Evolutionary conservation across 192 early-diverging fungal species (phyloP).

Genomic region (Dispira parvispora): DNA sequence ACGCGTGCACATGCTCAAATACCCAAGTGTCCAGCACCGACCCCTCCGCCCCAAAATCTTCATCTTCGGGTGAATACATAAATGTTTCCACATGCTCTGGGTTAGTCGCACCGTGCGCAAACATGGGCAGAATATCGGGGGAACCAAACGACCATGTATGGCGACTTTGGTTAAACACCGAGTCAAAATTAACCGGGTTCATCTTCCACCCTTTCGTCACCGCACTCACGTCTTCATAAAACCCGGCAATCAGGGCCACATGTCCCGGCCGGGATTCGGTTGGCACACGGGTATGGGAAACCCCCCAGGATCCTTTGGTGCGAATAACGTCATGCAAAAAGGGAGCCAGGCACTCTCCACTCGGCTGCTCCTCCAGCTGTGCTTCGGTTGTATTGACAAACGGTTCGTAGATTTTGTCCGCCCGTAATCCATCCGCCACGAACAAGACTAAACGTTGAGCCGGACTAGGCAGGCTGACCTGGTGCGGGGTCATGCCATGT

Average conservation of each 20-base stretch:
- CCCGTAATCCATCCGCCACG: slow-evolving; percentile 85
- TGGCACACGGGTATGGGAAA: slow-evolving; percentile 84
- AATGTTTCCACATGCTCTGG: slow-evolving; percentile 61
- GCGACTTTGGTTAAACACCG: slow-evolving; percentile 80
- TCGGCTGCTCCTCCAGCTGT: background rate
- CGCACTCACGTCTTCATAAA: slow-evolving; percentile 96
- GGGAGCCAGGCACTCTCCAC: slow-evolving; percentile 23
- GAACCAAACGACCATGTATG: slow-evolving; percentile 98
- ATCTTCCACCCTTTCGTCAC: slow-evolving; percentile 96
- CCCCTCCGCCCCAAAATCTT: slow-evolving; percentile 82
- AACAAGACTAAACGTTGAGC: slow-evolving; percentile 77
- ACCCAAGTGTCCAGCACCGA: slow-evolving; percentile 81
- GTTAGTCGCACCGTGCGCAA: slow-evolving; percentile 78
- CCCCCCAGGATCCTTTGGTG: slow-evolving; percentile 55
- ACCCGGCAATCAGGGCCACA: slow-evolving; percentile 93
- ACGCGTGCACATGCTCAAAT: slow-evolving; percentile 58
- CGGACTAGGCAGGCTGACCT: slow-evolving; percentile 47
- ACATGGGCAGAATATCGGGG: slow-evolving; percentile 95
- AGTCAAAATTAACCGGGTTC: slow-evolving; percentile 95
- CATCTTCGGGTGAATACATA: slow-evolving; percentile 76
- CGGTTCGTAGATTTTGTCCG: slow-evolving; percentile 82
- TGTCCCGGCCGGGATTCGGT: slow-evolving; percentile 93
- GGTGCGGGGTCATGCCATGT: slow-evolving; percentile 87
- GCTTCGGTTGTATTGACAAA: slow-evolving; percentile 30
- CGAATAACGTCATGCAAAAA: slow-evolving; percentile 39